Base-by-base conservation (phyloP, 352 stramenopile species). In the Phytophthora syringae region DNA sequence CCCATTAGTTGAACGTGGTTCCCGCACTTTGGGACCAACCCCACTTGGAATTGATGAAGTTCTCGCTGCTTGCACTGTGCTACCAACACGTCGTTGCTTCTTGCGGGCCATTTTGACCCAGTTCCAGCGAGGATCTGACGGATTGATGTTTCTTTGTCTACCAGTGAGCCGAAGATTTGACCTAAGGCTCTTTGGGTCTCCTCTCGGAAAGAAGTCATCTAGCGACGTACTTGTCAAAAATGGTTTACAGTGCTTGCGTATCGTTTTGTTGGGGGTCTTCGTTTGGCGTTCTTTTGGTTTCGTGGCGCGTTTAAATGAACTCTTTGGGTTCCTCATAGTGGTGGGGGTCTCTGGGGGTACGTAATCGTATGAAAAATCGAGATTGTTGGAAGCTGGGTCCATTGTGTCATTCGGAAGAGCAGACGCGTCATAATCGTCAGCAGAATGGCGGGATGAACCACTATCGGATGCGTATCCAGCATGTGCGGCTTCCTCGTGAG, bases 91-190 rank as follows among this genome's bases (percentile, higher is more conserved):
- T 24, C 71, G 64, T 22, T 77, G 55, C 30, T 82, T 77, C 37
- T 70, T 70, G 5, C 67, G 57, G 2, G 74, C 74, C n/a, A 84
- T 51, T 56, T 77, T 76, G 25, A 67, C 52, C 78, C 78, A 87
- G 30, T 81, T 73, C 51, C 62, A 87, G 12, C 74, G 74, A 55
- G 78, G 74, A 70, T 87, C 78, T 0, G 76, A 82, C 5, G 51
- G 44, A 27, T 63, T 18, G 34, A 69, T 79, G 30, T 61, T 76
- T 32, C 50, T 60, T 45, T 82, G 74, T 30, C 56, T 72, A 16
- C 70, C 61, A 42, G 64, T 22, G 10, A 86, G 60, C 15, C 78
- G 73, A 11, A 86, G 44, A 55, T 86, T 86, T 39, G 73, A 72
- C 15, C 24, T 63, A 11, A 67, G 64, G 13, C 45, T 22, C 25